Conservation (phyloP, 306 rosid species). For the Cucurbita pepo region DNA sequence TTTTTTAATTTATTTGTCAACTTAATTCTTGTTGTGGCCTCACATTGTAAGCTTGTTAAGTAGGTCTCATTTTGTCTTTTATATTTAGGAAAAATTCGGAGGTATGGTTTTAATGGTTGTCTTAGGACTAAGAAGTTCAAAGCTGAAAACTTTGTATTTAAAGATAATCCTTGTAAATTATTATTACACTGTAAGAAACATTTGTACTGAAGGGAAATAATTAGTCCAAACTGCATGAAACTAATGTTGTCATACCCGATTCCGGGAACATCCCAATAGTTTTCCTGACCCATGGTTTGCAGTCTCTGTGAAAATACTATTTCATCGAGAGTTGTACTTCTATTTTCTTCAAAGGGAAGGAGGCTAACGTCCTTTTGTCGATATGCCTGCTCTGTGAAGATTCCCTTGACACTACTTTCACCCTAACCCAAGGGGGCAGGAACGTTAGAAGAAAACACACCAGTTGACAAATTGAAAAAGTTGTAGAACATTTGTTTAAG, state of each 20-base stretch:
- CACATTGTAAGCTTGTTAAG: neutral
- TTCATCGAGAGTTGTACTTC: neutral
- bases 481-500: neutral
- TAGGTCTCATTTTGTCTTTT: neutral
- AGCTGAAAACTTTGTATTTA: neutral
- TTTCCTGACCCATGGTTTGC: neutral
- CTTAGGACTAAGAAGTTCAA: neutral
- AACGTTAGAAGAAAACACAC: neutral
- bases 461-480: neutral
- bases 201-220: neutral
- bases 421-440: neutral
- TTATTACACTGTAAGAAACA: neutral
- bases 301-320: neutral
- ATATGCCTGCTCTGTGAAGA: neutral
- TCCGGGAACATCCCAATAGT: neutral
- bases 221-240: neutral
- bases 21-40: neutral
- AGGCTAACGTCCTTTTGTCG: neutral
- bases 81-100: neutral
- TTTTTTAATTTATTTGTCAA: neutral
- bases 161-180: neutral
- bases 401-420: neutral
- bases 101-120: neutral
- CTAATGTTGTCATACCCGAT: neutral
- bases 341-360: neutral